phyloP scores from a whole-genome alignment of 2,329 filamentous ascomycete genomes.

The Neonectria sp. region DNA sequence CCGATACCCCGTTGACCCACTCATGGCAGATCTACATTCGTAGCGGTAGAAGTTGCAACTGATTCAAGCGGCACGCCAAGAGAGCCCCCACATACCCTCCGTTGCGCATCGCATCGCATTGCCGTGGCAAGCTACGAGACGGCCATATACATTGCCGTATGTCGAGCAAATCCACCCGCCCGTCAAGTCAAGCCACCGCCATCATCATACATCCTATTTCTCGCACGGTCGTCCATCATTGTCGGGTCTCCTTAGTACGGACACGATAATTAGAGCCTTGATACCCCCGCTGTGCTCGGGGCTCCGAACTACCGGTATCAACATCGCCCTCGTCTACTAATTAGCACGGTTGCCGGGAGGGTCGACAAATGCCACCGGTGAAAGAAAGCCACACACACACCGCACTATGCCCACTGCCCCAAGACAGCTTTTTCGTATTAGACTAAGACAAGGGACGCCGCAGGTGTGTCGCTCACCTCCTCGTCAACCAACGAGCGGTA shows the following conservation, averaged over 20 bases:
- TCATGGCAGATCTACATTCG: conserved; percentile 16
- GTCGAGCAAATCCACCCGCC: neutral
- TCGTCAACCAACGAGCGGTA: neutral
- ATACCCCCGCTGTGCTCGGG: neutral
- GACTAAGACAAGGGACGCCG: conserved; percentile 1
- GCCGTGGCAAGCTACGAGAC: conserved; percentile 2
- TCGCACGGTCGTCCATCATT: neutral
- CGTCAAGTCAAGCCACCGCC: neutral
- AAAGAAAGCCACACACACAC: neutral
- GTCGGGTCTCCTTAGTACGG: neutral
- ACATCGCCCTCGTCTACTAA: neutral
- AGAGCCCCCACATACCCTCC: conserved; percentile 31
- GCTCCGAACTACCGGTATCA: conserved; percentile 1
- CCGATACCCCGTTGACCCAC: conserved; percentile 3
- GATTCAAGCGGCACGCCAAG: conserved; percentile 23
- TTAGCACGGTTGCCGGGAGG: neutral
- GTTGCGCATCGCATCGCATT: conserved; percentile 27
- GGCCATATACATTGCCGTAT: conserved; percentile 1
- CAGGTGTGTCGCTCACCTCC: neutral
- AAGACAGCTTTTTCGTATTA: neutral
- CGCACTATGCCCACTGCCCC: neutral
- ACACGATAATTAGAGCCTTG: neutral
- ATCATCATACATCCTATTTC: neutral
- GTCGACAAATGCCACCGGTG: neutral
- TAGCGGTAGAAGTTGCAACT: conserved; percentile 12